Percentiles rank a stretch among this genome's conserved stretches.
Conservation (phyloP, 2,329 filamentous ascomycete genomes). For the Cytospora paraplurivora region DNA sequence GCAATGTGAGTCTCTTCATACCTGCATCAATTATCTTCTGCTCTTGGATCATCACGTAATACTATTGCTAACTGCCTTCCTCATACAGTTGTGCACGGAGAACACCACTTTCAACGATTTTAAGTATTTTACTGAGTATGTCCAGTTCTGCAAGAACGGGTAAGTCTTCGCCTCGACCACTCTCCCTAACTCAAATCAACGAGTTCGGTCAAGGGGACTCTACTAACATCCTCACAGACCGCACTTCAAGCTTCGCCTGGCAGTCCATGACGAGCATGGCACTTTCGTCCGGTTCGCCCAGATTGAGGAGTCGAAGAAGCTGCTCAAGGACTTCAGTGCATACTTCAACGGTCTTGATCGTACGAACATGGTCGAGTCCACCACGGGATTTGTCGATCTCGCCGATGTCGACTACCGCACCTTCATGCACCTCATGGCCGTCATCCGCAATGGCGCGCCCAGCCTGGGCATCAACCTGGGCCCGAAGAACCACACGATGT, state of each 20-base stretch:
- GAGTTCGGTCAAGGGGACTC: not conserved
- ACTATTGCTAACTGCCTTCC: not conserved
- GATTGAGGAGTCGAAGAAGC: slow-evolving; percentile 9
- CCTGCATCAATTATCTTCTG: not conserved
- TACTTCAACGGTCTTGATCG: slow-evolving; percentile 12
- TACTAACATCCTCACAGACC: slow-evolving; percentile 8
- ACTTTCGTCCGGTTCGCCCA: not conserved
- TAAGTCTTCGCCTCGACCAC: slow-evolving; percentile 3
- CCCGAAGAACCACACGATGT: not conserved
- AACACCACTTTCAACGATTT: slow-evolving; percentile 8
- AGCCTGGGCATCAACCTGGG: slow-evolving; percentile 4
- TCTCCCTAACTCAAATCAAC: not conserved
- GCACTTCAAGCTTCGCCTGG: slow-evolving; percentile 14
- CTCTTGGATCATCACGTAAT: not conserved
- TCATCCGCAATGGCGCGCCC: slow-evolving; percentile 5
- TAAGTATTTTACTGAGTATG: slow-evolving; percentile 8
- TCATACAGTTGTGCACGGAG: not conserved
- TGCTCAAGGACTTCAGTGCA: slow-evolving; percentile 11
- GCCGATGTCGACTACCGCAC: slow-evolving; percentile 11
- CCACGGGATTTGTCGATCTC: not conserved
- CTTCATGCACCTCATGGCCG: slow-evolving; percentile 5
- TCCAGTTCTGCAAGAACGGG: slow-evolving; percentile 18
- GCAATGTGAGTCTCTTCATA: slow-evolving; percentile 4
- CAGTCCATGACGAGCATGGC: not conserved
- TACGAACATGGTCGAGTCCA: slow-evolving; percentile 5